Evolutionary conservation across 176 grass and related monocot genomes (phyloP), one percentile per base, ranked within the genome.

Genomic region (Avena atlantica): DNA sequence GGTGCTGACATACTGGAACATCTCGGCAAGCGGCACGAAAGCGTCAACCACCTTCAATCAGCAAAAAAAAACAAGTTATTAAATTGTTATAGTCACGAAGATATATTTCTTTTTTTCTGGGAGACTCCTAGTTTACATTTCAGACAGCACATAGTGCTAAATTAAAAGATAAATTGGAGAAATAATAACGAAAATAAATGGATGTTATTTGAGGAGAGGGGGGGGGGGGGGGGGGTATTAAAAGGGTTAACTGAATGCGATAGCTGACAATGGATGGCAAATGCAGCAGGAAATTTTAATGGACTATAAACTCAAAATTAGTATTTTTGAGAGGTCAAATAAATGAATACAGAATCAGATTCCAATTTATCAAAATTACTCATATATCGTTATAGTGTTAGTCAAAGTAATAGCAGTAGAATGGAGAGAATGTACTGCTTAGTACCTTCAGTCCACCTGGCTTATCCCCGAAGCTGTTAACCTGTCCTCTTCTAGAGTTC

Each of bases 391-490:
- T 23, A 34, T 47, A 63, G 16, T 71, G 17, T 47, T 75, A 37
- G 17, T 47, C 65, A 37, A 21, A 23, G 24, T 58, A 72, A 11
- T 31, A 23, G 24, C 34, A 71, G 12, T 34, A 74, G 56, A 68
- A 85, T 48, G 62, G 59, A 49, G n/a, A 81, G 31, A 36, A 79
- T 86, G 24, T 12, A 79, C 9, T 74, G 15, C 89, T 83, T 42
- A 47, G 72, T 96, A 98, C 97, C 97, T 98, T 98, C 24, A 98
- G 92, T 57, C 97, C 93, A 58, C 97, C 97, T 63, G 97, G 93
- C 42, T 98, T 98, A 78, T 98, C 97, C 12, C 93, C 90, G 25
- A 98, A 98, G 80, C 78, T 91, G 68, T 98, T 94, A 84, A 98
- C 95, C 9, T 89, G 88, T 69, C 97, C 97, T 94, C 97, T 95